phyloP scores from a whole-genome alignment of 2,329 filamentous ascomycete species.

The Cercospora sp. region DNA sequence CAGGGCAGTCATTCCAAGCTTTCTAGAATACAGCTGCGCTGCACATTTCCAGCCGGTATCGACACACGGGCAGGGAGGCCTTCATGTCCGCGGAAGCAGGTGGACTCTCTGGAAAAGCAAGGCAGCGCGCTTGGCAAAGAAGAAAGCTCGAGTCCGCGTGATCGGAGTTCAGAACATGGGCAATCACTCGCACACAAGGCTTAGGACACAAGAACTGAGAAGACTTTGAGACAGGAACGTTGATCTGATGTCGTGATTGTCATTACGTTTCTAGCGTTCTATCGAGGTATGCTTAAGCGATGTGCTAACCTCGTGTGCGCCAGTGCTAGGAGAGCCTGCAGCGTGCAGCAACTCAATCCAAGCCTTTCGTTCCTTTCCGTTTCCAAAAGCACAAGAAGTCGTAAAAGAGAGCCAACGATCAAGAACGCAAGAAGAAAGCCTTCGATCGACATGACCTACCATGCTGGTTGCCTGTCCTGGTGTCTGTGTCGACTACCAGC shows the following conservation, averaged over 20 bases:
- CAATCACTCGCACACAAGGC: neutral
- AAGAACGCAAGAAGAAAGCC: neutral
- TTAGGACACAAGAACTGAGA: neutral
- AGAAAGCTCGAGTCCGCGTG: neutral
- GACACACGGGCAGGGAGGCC: neutral
- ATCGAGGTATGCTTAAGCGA: neutral
- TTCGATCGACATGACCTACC: neutral
- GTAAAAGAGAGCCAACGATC: neutral
- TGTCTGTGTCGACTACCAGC: neutral
- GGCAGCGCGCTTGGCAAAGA: no score
- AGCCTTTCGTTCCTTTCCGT: neutral
- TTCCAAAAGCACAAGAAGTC: neutral
- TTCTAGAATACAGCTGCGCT: neutral
- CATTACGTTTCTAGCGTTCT: neutral
- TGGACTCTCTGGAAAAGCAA: neutral
- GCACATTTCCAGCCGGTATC: neutral
- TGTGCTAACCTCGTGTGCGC: neutral
- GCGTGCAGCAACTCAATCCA: neutral
- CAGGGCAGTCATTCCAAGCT: neutral
- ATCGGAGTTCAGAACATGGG: neutral
- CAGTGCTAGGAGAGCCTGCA: neutral
- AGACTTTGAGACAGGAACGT: neutral
- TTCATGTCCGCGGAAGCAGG: neutral
- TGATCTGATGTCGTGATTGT: neutral
- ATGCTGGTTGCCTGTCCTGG: neutral